A percentile compares a stretch with the other conserved stretches of the same genome.
phyloP scores from a whole-genome alignment of 2,329 filamentous ascomycete genomes.

The Aspergillus pseudotamarii region DNA sequence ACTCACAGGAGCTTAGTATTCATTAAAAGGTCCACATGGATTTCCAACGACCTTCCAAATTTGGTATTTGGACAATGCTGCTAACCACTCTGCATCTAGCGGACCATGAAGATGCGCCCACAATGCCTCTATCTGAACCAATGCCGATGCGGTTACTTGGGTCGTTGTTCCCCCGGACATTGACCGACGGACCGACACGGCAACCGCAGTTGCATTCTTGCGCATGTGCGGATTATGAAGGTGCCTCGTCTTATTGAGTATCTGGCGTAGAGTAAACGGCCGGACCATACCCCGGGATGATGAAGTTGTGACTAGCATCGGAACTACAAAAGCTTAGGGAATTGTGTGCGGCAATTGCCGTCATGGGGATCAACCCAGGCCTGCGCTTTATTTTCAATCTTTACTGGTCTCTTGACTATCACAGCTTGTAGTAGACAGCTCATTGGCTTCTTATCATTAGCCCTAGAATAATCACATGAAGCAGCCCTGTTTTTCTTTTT shows the following conservation, averaged over 20 bases:
- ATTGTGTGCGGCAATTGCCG: background rate
- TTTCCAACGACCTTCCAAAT: background rate
- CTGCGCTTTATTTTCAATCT: background rate
- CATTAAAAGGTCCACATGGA: background rate
- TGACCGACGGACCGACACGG: background rate
- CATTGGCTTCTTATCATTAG: background rate
- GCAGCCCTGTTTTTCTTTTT: background rate
- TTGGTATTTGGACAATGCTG: background rate
- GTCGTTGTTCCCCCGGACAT: background rate
- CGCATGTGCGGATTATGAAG: background rate
- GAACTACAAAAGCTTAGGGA: background rate
- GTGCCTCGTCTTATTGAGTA: background rate
- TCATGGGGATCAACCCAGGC: background rate
- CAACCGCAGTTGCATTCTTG: background rate
- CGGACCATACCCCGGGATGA: too few species aligned
- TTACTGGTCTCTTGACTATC: background rate
- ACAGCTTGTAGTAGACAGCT: background rate
- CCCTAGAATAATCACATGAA: background rate
- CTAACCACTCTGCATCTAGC: background rate
- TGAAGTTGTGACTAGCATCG: background rate
- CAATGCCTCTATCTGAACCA: background rate
- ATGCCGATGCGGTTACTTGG: background rate
- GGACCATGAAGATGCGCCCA: background rate
- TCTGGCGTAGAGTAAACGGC: background rate
- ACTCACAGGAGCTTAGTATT: background rate